Evolutionary conservation across 2,329 filamentous ascomycete species (phyloP), one percentile per base, ranked within the genome.

Genomic region (Furcasterigmium furcatum): DNA sequence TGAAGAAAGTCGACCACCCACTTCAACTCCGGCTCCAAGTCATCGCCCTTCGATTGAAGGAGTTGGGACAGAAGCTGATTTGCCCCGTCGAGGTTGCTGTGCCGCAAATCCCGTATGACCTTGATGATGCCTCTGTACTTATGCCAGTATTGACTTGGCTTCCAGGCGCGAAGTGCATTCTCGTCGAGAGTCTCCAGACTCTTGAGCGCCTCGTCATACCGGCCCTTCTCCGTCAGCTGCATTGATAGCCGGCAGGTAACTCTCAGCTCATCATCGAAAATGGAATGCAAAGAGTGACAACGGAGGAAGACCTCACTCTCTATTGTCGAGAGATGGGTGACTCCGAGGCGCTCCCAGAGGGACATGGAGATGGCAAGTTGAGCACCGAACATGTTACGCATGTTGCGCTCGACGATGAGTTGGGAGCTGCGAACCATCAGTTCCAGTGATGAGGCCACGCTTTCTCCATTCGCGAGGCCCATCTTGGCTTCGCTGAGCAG

Each of bases 401-500:
- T 77, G 52, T 88, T 84, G 54, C 86, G 86, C 46, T 85, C 84
- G n/a, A 91, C 75, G 49, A 91, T 86, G 22, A 96, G 71, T 55
- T 94, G 88, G 1, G 88, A 89, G 52, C 88, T 87, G 58, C 91
- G 86, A n/a, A 87, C 79, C 49, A 96, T 79, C 53, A 85, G 80
- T 61, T 96, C 91, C 43, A 94, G 74, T 2, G 88, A 83, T 7
- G 68, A 72, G 4, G 76, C 71, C 40, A 79, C 61, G 58, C 85
- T 77, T 67, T 82, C 80, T 9, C 90, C 90, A 57, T 84, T 85
- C 44, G 82, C 77, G 46, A 96, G 74, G 18, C 80, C 80, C 35
- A 95, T 70, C 61, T 91, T 95, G 3, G 91, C 89, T 64, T 97
- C 91, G 55, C 86, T 91, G 44, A 96, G 73, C 13, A 96, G 71